A percentile compares a stretch with the other conserved stretches of the same genome.
Evolutionary conservation across 352 stramenopile genomes (phyloP).

Genomic region (Phytophthora macrochlamydospora): DNA sequence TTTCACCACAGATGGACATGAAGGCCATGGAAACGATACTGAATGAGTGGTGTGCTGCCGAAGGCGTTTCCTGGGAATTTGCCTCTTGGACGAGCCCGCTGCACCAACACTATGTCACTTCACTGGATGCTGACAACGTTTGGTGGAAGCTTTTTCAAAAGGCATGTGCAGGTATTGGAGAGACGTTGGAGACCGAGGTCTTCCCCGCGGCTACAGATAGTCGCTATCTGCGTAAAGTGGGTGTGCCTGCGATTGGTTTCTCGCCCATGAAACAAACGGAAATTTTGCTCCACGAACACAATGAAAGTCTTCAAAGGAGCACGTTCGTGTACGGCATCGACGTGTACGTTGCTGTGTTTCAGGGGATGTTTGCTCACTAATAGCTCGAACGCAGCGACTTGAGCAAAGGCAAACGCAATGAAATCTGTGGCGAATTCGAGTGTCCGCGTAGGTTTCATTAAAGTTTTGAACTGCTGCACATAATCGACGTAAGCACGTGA

Average conservation of each 20-base stretch:
- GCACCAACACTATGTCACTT: slow-evolving; percentile 67
- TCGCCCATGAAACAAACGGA: slow-evolving; percentile 95
- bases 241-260: slow-evolving; percentile 72
- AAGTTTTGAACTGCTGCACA: background rate
- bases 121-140: slow-evolving; percentile 54
- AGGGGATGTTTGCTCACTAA: slow-evolving; percentile 49
- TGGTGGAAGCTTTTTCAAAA: slow-evolving; percentile 71
- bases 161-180: slow-evolving; percentile 18
- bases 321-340: slow-evolving; percentile 93
- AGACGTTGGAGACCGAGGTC: slow-evolving; percentile 83
- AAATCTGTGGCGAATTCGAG: no score
- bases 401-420: no score
- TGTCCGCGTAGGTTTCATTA: no score
- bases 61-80: slow-evolving; percentile 87
- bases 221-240: slow-evolving; percentile 90
- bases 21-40: slow-evolving; percentile 68
- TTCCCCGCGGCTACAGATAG: slow-evolving; percentile 96
- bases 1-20: slow-evolving; percentile 89
- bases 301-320: slow-evolving; percentile 93
- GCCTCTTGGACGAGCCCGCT: slow-evolving; percentile 44
- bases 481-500: background rate
- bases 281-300: slow-evolving; percentile 97
- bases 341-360: slow-evolving; percentile 79
- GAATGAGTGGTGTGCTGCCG: slow-evolving; percentile 90
- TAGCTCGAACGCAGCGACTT: background rate